Percentiles rank a stretch among this genome's conserved stretches.
Evolutionary conservation across 1,284 basidiomycete species (phyloP).

Genomic region (Fistulina hepatica): DNA sequence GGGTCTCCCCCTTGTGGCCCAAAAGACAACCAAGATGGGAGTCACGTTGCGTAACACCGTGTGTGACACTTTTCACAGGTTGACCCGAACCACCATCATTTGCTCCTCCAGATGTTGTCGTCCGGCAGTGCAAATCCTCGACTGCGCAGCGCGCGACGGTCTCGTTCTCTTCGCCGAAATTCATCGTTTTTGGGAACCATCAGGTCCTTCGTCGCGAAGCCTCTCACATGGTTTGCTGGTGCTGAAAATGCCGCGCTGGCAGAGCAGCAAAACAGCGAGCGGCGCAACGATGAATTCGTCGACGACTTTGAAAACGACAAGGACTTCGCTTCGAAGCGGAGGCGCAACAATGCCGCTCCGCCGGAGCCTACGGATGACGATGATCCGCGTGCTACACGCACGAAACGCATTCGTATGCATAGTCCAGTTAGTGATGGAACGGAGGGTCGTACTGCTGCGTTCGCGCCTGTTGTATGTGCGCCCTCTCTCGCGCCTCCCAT

Average conservation of each 20-base stretch:
- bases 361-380: constrained; percentile 23
- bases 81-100: background rate
- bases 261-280: too few relatives aligned
- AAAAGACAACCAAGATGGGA: too few relatives aligned
- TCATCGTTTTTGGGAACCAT: constrained; percentile 45
- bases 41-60: too few relatives aligned
- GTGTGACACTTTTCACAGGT: background rate
- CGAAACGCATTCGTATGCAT: constrained; percentile 45
- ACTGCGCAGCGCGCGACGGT: too few relatives aligned
- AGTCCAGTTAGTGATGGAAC: constrained; percentile 39
- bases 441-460: constrained; percentile 5
- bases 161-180: constrained; percentile 38
- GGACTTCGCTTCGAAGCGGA: constrained; percentile 40
- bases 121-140: too few relatives aligned
- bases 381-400: constrained; percentile 19
- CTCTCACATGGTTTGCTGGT: constrained; percentile 53
- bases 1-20: too few relatives aligned
- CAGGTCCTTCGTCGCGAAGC: constrained; percentile 54
- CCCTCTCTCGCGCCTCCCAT: too few relatives aligned
- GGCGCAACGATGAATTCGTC: constrained; percentile 29
- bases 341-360: constrained; percentile 26
- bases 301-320: constrained; percentile 38
- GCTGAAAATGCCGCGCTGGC: too few relatives aligned
- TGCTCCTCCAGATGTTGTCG: background rate
- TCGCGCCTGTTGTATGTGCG: constrained; percentile 21